phyloP scores from a whole-genome alignment of 1,284 basidiomycete species.

The Leccinum pachyderme region DNA sequence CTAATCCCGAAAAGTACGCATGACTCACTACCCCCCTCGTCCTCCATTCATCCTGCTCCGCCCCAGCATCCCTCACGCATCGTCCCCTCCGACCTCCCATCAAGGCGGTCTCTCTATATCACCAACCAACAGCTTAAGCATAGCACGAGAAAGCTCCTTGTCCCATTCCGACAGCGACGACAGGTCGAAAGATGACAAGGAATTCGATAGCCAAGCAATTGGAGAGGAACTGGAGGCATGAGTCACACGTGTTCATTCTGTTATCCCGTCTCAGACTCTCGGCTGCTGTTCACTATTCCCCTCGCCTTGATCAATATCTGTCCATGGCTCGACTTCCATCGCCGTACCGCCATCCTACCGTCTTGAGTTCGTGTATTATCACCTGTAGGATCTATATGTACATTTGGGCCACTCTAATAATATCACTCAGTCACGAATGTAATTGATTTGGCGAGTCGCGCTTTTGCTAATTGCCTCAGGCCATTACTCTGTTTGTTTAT shows the following conservation, averaged over 20 bases:
- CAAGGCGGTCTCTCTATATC: constrained; percentile 59
- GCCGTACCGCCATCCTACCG: constrained; percentile 23
- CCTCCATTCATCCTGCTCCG: constrained; percentile 2
- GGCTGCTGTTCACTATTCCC: constrained; percentile 18
- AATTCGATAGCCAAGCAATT: constrained; percentile 22
- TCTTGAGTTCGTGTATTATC: constrained; percentile 32
- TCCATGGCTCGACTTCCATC: constrained; percentile 17
- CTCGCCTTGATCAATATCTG: constrained; percentile 20
- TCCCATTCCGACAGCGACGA: constrained; percentile 32
- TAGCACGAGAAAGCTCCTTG: constrained; percentile 64
- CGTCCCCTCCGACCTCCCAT: constrained; percentile 54
- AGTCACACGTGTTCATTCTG: constrained; percentile 23
- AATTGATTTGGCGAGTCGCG: constrained; percentile 7
- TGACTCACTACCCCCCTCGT: not conserved
- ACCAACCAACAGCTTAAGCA: constrained; percentile 63
- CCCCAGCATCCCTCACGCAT: constrained; percentile 72
- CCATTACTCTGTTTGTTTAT: too few relatives aligned
- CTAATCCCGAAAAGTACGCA: constrained; percentile 91
- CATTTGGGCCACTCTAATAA: constrained; percentile 24
- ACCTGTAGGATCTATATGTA: constrained; percentile 25
- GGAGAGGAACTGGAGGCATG: constrained; percentile 36
- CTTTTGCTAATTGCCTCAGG: constrained; percentile 5
- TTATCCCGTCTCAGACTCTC: constrained; percentile 5
- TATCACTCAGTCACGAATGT: constrained; percentile 8
- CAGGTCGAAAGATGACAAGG: constrained; percentile 20